Conservation (phyloP, 257 asterid genomes). For the Lycium barbarum region DNA sequence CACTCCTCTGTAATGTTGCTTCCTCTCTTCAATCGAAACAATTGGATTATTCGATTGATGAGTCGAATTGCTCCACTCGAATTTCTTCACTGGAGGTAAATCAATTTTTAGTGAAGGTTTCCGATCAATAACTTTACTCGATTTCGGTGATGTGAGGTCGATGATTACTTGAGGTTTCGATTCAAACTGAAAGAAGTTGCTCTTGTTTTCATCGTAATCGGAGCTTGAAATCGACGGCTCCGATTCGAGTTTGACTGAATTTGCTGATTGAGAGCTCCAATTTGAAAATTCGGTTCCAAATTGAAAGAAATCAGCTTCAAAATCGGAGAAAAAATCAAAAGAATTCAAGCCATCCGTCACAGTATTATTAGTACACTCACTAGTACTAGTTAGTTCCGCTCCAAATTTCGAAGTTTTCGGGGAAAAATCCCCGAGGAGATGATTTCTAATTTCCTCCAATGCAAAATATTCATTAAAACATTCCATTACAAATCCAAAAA, state of each 20-base stretch:
- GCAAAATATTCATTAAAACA: too few relatives aligned
- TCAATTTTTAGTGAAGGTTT: slow-evolving; percentile 41
- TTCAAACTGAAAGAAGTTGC: slow-evolving; percentile 21
- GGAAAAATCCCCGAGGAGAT: slow-evolving; percentile 50
- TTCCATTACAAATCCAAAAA: too few relatives aligned
- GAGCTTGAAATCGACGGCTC: slow-evolving; percentile 15
- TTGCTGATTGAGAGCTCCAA: neutral
- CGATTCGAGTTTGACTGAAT: neutral
- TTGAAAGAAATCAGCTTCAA: neutral
- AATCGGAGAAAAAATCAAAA: neutral
- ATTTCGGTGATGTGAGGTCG: slow-evolving; percentile 28
- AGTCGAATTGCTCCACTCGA: too few relatives aligned
- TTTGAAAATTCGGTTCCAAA: neutral
- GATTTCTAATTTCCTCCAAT: slow-evolving; percentile 50
- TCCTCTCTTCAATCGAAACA: too few relatives aligned
- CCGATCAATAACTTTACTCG: neutral
- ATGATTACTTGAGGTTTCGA: slow-evolving; percentile 23
- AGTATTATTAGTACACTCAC: slow-evolving; percentile 18
- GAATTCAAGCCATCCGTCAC: neutral
- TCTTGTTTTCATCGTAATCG: neutral
- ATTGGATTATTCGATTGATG: too few relatives aligned
- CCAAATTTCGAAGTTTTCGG: slow-evolving; percentile 19
- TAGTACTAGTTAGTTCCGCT: neutral
- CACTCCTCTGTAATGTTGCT: too few relatives aligned
- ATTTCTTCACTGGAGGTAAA: too few relatives aligned